Evolutionary conservation across 192 early-diverging fungal species (phyloP).

Genomic region (Coemansia javaensis): DNA sequence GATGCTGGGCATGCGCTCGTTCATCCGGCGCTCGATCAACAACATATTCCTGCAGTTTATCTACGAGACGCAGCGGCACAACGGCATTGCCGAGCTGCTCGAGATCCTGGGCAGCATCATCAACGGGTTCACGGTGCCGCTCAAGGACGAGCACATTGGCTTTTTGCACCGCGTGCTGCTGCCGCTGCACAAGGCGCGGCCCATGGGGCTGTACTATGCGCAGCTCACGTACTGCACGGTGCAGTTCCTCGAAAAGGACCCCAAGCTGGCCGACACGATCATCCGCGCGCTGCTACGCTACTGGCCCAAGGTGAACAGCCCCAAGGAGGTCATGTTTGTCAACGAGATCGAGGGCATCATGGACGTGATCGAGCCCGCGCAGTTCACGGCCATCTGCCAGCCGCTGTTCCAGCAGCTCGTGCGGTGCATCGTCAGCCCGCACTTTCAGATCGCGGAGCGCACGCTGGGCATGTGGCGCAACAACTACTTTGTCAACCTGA

Average conservation of each 20-base stretch:
- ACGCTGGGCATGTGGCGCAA: conserved; percentile 99
- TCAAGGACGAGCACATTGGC: conserved; percentile 98
- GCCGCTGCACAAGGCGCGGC: conserved; percentile 94
- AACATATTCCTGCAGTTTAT: conserved; percentile 98
- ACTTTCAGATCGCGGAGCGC: conserved; percentile 99
- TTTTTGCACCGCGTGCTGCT: conserved; percentile 91
- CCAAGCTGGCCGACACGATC: conserved; percentile 83
- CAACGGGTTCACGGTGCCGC: conserved; percentile 97
- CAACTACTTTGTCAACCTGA: conserved; percentile 94
- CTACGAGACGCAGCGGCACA: conserved; percentile 95
- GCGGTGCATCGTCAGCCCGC: conserved; percentile 89
- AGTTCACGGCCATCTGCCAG: conserved; percentile 85
- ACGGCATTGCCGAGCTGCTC: conserved; percentile 95
- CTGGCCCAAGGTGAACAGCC: conserved; percentile 99
- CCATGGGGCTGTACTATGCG: conserved; percentile 91
- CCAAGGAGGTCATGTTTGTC: conserved; percentile 99
- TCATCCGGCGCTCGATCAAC: conserved; percentile 96
- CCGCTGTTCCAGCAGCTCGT: conserved; percentile 92
- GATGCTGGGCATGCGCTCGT: conserved; percentile 93
- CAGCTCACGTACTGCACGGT: conserved; percentile 98
- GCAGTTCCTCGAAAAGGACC: conserved; percentile 98
- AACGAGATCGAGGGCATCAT: conserved; percentile 97
- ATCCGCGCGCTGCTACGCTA: conserved; percentile 83
- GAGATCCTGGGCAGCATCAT: conserved; percentile 99
- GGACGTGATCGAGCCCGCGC: conserved; percentile 88